A percentile compares a stretch with the other conserved stretches of the same genome.
phyloP scores from a whole-genome alignment of 306 rosid genomes.

The Pueraria montana region DNA sequence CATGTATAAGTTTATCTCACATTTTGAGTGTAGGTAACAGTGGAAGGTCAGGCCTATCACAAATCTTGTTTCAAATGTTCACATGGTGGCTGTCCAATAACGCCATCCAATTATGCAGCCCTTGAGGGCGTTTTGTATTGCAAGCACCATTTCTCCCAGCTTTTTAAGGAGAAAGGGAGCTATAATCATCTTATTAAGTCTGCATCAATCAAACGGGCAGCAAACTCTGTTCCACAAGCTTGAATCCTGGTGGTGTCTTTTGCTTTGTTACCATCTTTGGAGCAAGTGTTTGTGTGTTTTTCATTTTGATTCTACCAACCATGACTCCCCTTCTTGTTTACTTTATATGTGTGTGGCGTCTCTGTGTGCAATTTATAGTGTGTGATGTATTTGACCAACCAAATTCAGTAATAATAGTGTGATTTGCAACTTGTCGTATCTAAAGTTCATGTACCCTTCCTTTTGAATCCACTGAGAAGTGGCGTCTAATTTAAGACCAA shows the following conservation, averaged over 20 bases:
- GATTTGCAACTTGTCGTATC: constrained; percentile 14
- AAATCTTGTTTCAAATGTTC: constrained; percentile 95
- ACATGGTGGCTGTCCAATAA: constrained; percentile 87
- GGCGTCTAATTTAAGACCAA: neutral
- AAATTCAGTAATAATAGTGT: constrained; percentile 41
- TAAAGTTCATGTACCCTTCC: neutral
- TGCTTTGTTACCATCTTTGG: neutral
- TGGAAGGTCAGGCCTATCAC: constrained; percentile 86
- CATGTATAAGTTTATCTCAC: neutral
- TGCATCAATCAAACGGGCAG: constrained; percentile 71
- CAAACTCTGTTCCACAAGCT: constrained; percentile 66
- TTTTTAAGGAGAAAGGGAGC: constrained; percentile 92
- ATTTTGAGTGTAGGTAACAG: constrained; percentile 72
- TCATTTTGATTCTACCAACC: neutral
- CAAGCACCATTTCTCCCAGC: constrained; percentile 96
- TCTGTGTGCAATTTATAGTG: constrained; percentile 39
- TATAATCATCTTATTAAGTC: constrained; percentile 79
- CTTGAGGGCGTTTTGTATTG: constrained; percentile 92
- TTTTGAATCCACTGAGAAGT: constrained; percentile 2
- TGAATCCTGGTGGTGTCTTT: constrained; percentile 41
- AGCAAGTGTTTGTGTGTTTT: constrained; percentile 30
- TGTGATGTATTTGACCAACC: constrained; percentile 45
- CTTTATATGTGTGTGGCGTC: constrained; percentile 23
- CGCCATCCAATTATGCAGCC: constrained; percentile 96
- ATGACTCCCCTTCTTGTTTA: constrained; percentile 9